Conservation (phyloP, 495 filamentous ascomycete species). For the Trichocladium antarcticum region DNA sequence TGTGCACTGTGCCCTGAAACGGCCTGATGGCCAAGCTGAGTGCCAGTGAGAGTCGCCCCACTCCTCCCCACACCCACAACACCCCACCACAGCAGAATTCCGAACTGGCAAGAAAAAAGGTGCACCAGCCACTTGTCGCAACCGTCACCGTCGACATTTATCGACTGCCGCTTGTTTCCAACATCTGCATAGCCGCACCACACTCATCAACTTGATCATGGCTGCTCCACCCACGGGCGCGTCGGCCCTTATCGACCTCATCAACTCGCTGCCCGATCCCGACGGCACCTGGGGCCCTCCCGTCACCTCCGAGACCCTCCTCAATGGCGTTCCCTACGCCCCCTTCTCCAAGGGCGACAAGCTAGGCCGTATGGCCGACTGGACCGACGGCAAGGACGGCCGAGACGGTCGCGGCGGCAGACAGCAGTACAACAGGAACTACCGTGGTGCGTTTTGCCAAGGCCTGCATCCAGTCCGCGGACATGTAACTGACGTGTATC, state of each 20-base stretch:
- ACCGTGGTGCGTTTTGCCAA: conserved; percentile 57
- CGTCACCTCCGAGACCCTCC: conserved; percentile 65
- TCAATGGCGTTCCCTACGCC: conserved; percentile 91
- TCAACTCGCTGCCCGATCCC: conserved; percentile 44
- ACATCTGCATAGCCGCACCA: background rate
- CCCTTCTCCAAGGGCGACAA: conserved; percentile 98
- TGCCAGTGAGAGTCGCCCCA: conserved; percentile 5
- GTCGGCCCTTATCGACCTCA: conserved; percentile 42
- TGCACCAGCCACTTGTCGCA: background rate
- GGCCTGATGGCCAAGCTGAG: too few species aligned
- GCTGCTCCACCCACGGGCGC: conserved; percentile 17
- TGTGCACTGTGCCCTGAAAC: background rate
- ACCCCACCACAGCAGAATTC: conserved; percentile 17
- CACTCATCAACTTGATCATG: conserved; percentile 13
- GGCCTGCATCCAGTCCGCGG: background rate
- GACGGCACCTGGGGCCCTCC: conserved; percentile 80
- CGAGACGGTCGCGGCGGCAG: conserved; percentile 64
- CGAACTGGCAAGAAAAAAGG: background rate
- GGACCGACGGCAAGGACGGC: conserved; percentile 90
- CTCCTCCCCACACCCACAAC: conserved; percentile 6
- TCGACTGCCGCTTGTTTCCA: too few species aligned
- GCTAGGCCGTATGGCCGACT: conserved; percentile 97
- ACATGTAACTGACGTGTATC: background rate
- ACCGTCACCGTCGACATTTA: too few species aligned
- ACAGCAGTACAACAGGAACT: conserved; percentile 82